Conservation (phyloP, 164 flowering plant species). For the Brasenia schreberi region DNA sequence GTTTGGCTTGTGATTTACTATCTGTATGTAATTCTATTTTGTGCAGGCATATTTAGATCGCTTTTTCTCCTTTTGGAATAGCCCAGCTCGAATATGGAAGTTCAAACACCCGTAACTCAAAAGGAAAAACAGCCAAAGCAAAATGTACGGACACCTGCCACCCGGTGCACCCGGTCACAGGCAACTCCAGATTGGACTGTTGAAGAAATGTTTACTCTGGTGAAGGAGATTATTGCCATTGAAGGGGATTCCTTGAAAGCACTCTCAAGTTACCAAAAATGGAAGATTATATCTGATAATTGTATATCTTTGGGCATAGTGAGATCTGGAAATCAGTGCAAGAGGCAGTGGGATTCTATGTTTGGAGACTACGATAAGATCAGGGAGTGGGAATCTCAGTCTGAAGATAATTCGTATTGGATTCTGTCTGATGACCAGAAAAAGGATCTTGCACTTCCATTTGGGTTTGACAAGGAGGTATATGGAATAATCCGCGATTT, state of each 20-base stretch:
- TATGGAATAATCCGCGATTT: conserved; percentile 23
- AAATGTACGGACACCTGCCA: neutral
- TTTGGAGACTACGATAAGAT: conserved; percentile 30
- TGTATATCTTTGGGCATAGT: conserved; percentile 31
- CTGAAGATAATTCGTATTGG: conserved; percentile 26
- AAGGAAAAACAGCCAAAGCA: neutral
- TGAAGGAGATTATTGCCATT: conserved; percentile 37
- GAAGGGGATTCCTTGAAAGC: conserved; percentile 30
- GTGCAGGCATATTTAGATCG: neutral
- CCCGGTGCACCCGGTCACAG: conserved; percentile 44
- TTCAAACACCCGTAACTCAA: neutral
- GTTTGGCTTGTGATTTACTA: too few species aligned
- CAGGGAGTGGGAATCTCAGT: conserved; percentile 25
- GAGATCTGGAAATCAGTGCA: conserved; percentile 35
- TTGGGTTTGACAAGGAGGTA: conserved; percentile 28
- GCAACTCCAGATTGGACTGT: conserved; percentile 37
- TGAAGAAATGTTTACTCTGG: conserved; percentile 30
- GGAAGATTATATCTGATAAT: conserved; percentile 46
- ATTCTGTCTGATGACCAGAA: conserved; percentile 22
- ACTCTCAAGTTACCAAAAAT: conserved; percentile 43
- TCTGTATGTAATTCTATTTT: too few species aligned
- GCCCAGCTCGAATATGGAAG: neutral
- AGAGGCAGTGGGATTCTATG: conserved; percentile 47
- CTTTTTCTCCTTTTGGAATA: neutral
- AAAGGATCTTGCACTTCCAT: conserved; percentile 26